Percentiles rank a stretch among this genome's conserved stretches.
These are phyloP conservation scores for Populus tremula DNA, from an alignment of 345 rosid genomes.

Conservation along the genomic window DNA sequence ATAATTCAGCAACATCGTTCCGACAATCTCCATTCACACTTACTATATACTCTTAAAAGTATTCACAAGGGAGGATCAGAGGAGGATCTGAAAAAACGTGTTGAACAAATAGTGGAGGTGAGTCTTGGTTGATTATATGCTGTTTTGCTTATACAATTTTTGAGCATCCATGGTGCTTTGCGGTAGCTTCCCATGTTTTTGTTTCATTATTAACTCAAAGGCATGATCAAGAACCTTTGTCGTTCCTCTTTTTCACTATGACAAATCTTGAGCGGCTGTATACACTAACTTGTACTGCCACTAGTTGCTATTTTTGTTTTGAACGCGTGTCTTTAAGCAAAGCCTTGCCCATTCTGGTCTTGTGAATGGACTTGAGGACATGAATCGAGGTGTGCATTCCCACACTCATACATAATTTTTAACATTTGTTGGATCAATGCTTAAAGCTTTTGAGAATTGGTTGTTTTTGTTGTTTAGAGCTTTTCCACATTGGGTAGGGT, in stretches of 20 bases:
- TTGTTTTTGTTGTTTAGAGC: not conserved
- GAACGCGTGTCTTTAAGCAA: not conserved
- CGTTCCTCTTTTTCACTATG: not conserved
- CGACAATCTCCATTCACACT: constrained; percentile 55
- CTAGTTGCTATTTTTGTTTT: not conserved
- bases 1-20: constrained; percentile 49
- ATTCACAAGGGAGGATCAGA: constrained; percentile 54
- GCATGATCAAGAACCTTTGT: not conserved
- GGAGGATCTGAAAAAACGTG: constrained; percentile 48
- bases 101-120: constrained; percentile 60
- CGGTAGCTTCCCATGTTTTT: not conserved
- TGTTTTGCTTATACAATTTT: not conserved
- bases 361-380: not conserved
- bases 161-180: not conserved
- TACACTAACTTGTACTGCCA: not conserved
- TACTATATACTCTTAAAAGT: constrained; percentile 54
- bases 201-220: not conserved
- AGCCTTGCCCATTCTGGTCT: not conserved
- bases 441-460: not conserved
- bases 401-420: not conserved
- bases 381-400: not conserved
- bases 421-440: not conserved
- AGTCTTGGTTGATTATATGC: not conserved
- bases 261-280: too few relatives aligned
- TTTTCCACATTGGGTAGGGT: not conserved